Evolutionary conservation across 2,329 filamentous ascomycete species (phyloP).

Genomic region (Dactylellina haptotyla): DNA sequence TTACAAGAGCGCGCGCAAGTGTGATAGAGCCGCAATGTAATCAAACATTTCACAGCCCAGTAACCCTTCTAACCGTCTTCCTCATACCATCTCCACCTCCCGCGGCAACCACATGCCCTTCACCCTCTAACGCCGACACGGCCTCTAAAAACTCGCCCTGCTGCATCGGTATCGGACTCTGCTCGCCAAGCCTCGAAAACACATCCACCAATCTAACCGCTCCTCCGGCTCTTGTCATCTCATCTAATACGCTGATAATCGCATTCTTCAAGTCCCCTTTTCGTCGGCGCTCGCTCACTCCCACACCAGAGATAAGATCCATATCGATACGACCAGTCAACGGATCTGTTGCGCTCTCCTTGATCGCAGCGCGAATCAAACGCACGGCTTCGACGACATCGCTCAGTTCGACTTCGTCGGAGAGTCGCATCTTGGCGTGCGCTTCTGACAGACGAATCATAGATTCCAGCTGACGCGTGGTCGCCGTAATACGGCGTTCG

Average conservation of each 20-base stretch:
- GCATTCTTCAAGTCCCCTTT: constrained; percentile 86
- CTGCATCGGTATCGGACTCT: constrained; percentile 70
- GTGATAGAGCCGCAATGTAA: not conserved
- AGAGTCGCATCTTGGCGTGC: constrained; percentile 96
- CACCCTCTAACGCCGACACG: constrained; percentile 80
- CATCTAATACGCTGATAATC: constrained; percentile 78
- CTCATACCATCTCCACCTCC: constrained; percentile 85
- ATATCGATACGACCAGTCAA: constrained; percentile 94
- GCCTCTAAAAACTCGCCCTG: constrained; percentile 87
- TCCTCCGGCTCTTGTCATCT: constrained; percentile 75
- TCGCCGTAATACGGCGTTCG: constrained; percentile 97
- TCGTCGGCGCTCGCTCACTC: constrained; percentile 86
- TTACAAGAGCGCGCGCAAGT: not conserved
- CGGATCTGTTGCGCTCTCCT: constrained; percentile 94
- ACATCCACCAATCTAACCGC: constrained; percentile 82
- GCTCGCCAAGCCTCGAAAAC: constrained; percentile 76
- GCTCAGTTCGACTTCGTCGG: constrained; percentile 75
- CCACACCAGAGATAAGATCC: constrained; percentile 85
- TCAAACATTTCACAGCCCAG: constrained; percentile 62
- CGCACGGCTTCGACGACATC: constrained; percentile 93
- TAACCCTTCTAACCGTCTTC: constrained; percentile 81
- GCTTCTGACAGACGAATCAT: constrained; percentile 98
- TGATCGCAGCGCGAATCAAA: constrained; percentile 90
- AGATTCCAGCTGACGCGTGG: constrained; percentile 92
- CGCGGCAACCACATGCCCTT: constrained; percentile 76